Evolutionary conservation across 768 basidiomycete genomes (phyloP).

Genomic region (Boletus reticulatus): DNA sequence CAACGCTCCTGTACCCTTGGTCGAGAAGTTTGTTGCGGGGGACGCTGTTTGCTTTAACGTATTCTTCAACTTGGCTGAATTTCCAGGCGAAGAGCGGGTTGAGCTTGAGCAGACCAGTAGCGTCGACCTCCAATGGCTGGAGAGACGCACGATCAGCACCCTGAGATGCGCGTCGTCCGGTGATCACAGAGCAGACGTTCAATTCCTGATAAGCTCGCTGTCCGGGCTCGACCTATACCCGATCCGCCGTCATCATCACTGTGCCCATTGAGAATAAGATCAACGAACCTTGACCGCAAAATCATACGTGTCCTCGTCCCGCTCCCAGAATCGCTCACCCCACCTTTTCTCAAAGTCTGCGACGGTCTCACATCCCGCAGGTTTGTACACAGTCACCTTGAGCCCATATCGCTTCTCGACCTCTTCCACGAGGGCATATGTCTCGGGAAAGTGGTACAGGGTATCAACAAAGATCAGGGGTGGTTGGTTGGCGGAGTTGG

Average conservation of each 20-base stretch:
- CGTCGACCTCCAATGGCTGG: conserved; percentile 86
- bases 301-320: conserved; percentile 85
- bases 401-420: conserved; percentile 74
- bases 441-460: conserved; percentile 93
- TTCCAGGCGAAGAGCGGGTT: conserved; percentile 93
- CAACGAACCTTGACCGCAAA: conserved; percentile 82
- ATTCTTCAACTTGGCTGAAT: conserved; percentile 80
- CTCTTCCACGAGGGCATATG: conserved; percentile 83
- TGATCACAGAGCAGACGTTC: conserved; percentile 83
- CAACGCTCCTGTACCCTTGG: conserved; percentile 92
- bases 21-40: conserved; percentile 86
- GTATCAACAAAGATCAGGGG: conserved; percentile 97
- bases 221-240: conserved; percentile 84
- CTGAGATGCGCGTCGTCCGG: conserved; percentile 92
- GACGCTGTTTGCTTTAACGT: conserved; percentile 77
- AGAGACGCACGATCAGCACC: conserved; percentile 85
- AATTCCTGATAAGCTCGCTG: conserved; percentile 81
- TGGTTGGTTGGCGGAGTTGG: conserved; percentile 44
- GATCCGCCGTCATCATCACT: neutral
- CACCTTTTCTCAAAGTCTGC: conserved; percentile 77
- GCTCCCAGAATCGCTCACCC: conserved; percentile 85
- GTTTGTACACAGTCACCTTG: conserved; percentile 74
- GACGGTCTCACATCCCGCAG: conserved; percentile 63
- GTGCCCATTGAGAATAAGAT: too few relatives aligned
- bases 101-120: conserved; percentile 87